Conservation (phyloP, 345 rosid genomes). For the Sisymbrium irio region DNA sequence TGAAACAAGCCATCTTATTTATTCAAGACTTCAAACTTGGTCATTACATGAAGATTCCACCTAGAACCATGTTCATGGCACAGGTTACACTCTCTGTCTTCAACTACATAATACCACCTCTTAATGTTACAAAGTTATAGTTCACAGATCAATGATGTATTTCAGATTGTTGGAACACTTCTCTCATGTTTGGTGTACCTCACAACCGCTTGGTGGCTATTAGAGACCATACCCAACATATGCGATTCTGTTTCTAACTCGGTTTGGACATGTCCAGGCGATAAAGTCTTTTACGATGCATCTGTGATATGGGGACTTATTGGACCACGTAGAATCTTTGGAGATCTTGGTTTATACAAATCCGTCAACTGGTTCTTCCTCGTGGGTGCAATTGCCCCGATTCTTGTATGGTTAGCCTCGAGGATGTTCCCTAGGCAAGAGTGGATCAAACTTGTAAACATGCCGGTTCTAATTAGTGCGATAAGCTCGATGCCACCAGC, state of each 20-base stretch:
- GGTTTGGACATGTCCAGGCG: slow-evolving; percentile 89
- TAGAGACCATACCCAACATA: slow-evolving; percentile 83
- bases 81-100: slow-evolving; percentile 45
- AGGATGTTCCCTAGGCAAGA: slow-evolving; percentile 72
- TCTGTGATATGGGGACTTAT: slow-evolving; percentile 95
- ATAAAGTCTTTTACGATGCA: slow-evolving; percentile 89
- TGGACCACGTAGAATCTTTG: slow-evolving; percentile 90
- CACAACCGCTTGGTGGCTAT: slow-evolving; percentile 95
- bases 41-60: slow-evolving; percentile 98
- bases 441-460: slow-evolving; percentile 85
- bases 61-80: slow-evolving; percentile 97
- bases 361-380: slow-evolving; percentile 94
- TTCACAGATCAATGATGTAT: background rate
- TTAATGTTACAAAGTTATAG: background rate
- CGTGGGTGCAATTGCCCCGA: slow-evolving; percentile 70
- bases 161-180: slow-evolving; percentile 79
- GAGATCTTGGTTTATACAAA: slow-evolving; percentile 69
- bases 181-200: slow-evolving; percentile 79
- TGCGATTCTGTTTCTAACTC: slow-evolving; percentile 65
- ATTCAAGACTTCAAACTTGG: slow-evolving; percentile 97
- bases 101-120: background rate
- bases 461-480: slow-evolving; percentile 87
- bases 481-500: slow-evolving; percentile 94
- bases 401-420: slow-evolving; percentile 76
- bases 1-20: slow-evolving; percentile 85